These are phyloP conservation scores for Neurospora sp. DNA, from an alignment of 495 filamentous ascomycete species.

Conservation along the genomic window DNA sequence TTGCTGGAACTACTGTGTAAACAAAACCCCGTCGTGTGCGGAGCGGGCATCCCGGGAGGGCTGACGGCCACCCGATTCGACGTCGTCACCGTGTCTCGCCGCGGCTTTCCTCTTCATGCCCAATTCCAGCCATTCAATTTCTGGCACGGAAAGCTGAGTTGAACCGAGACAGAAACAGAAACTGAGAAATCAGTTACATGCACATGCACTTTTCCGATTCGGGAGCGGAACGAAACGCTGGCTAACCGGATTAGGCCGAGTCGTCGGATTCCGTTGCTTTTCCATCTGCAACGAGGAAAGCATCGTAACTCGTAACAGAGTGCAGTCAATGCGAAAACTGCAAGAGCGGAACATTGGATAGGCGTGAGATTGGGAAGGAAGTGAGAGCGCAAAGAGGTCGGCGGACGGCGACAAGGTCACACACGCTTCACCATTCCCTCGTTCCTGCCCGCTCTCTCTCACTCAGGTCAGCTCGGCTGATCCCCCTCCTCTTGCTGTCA, in stretches of 20 bases:
- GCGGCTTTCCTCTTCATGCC: constrained; percentile 10
- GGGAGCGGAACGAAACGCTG: not conserved
- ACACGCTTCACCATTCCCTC: not conserved
- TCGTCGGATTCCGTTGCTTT: not conserved
- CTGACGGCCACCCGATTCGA: constrained; percentile 14
- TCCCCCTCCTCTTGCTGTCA: not conserved
- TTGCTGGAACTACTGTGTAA: not conserved
- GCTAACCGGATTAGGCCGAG: not conserved
- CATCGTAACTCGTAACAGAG: not conserved
- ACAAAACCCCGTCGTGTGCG: not conserved
- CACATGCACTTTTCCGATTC: not conserved
- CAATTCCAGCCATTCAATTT: constrained; percentile 19
- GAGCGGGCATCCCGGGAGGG: not conserved
- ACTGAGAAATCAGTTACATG: not conserved
- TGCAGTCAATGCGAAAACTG: not conserved
- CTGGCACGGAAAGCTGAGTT: not conserved
- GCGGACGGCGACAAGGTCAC: not conserved
- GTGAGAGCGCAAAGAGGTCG: not conserved
- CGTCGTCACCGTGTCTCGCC: constrained; percentile 13
- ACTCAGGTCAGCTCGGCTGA: not conserved
- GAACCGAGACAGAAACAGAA: not conserved
- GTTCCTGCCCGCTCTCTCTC: not conserved
- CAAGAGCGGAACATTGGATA: not conserved
- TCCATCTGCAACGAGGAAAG: not conserved
- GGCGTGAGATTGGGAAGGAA: not conserved